These are phyloP conservation scores for Leccinum truebloodii DNA, from an alignment of 768 basidiomycete species.

Conservation along the genomic window DNA sequence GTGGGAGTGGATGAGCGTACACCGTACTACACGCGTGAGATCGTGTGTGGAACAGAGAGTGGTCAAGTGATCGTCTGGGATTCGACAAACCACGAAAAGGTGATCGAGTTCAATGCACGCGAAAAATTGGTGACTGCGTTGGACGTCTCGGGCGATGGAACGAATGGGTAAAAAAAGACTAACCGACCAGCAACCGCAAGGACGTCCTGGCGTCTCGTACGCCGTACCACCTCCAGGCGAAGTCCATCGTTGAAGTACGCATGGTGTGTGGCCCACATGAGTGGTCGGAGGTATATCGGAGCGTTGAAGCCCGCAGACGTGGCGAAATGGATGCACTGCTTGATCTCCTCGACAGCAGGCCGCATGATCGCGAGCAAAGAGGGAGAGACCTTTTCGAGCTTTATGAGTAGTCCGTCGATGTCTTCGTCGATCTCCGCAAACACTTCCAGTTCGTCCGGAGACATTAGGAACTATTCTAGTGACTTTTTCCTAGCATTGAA, in stretches of 20 bases:
- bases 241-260: constrained; percentile 72
- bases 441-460: constrained; percentile 70
- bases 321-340: constrained; percentile 60
- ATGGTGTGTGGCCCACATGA: constrained; percentile 70
- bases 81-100: too few species aligned
- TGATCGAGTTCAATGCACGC: too few species aligned
- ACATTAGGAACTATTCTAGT: too few species aligned
- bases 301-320: constrained; percentile 60
- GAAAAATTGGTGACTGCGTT: too few species aligned
- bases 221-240: constrained; percentile 71
- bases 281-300: constrained; percentile 67
- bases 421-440: constrained; percentile 66
- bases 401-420: constrained; percentile 53
- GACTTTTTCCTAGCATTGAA: too few species aligned
- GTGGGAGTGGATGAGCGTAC: too few species aligned
- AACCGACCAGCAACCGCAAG: constrained; percentile 84
- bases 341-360: constrained; percentile 60
- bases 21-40: too few species aligned
- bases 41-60: too few species aligned
- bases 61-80: too few species aligned
- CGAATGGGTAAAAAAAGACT: constrained; percentile 15
- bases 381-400: constrained; percentile 63
- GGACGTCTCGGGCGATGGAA: too few species aligned
- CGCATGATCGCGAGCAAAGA: constrained; percentile 48
- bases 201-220: constrained; percentile 64